phyloP scores from a whole-genome alignment of 345 rosid species.

The Toxicodendron radicans region DNA sequence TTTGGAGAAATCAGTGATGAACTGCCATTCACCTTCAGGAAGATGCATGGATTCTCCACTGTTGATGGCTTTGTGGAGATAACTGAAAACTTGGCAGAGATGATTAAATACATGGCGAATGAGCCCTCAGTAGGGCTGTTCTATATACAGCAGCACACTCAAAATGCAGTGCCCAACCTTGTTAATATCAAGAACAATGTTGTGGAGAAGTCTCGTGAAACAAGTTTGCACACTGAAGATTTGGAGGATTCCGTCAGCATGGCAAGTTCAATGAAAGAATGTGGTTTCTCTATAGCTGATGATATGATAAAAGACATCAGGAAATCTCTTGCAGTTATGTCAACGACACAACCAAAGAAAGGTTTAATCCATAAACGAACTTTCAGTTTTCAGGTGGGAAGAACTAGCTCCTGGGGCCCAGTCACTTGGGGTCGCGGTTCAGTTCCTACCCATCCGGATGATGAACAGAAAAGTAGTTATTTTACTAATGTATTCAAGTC shows the following conservation, averaged over 20 bases:
- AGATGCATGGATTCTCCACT: slow-evolving; percentile 92
- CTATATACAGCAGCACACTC: slow-evolving; percentile 84
- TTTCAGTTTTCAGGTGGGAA: slow-evolving; percentile 42
- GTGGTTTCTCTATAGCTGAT: slow-evolving; percentile 66
- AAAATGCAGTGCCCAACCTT: slow-evolving; percentile 72
- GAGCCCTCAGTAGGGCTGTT: slow-evolving; percentile 93
- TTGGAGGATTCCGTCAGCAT: slow-evolving; percentile 71
- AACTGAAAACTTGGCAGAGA: slow-evolving; percentile 80
- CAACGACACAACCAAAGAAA: slow-evolving; percentile 66
- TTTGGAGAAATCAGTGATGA: slow-evolving; percentile 51
- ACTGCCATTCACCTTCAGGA: slow-evolving; percentile 41
- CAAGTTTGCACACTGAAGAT: slow-evolving; percentile 72
- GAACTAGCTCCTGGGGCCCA: slow-evolving; percentile 51
- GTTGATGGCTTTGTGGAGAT: slow-evolving; percentile 92
- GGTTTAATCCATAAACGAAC: slow-evolving; percentile 48
- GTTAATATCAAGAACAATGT: slow-evolving; percentile 54
- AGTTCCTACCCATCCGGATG: slow-evolving; percentile 36
- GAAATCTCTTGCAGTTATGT: slow-evolving; percentile 58
- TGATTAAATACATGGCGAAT: slow-evolving; percentile 88
- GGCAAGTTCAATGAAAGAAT: slow-evolving; percentile 81
- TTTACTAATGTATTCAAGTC: slow-evolving; percentile 63
- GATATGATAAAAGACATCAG: slow-evolving; percentile 85
- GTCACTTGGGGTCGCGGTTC: slow-evolving; percentile 43
- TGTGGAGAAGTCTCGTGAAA: slow-evolving; percentile 53
- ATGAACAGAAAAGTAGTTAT: slow-evolving; percentile 39